Evolutionary conservation across 2,329 filamentous ascomycete genomes (phyloP).

Genomic region (Pseudogymnoascus sp.): DNA sequence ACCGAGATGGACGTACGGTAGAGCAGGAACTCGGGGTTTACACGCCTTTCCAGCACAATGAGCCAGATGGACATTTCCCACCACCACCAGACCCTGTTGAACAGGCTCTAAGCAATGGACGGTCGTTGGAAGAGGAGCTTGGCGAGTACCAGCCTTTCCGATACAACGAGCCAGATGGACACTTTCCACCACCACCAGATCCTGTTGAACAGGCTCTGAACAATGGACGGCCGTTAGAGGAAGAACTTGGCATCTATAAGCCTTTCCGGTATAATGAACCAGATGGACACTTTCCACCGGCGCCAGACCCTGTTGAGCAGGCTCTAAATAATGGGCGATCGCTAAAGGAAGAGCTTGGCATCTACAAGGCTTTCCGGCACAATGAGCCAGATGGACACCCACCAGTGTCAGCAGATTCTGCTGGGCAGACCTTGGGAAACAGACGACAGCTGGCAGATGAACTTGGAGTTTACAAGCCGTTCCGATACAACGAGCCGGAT

Average conservation of each 20-base stretch:
- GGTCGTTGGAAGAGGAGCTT: constrained; percentile 3
- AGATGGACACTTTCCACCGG: constrained; percentile 32
- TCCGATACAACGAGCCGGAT: constrained; percentile 35
- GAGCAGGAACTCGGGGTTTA: constrained; percentile 28
- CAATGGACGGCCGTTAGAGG: constrained; percentile 1
- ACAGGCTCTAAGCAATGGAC: constrained; percentile 30
- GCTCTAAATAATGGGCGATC: constrained; percentile 26
- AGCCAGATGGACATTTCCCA: constrained; percentile 35
- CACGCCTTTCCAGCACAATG: constrained; percentile 31
- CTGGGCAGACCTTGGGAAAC: constrained; percentile 32
- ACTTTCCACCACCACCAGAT: constrained; percentile 17
- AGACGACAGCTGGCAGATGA: constrained; percentile 1
- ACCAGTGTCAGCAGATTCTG: constrained; percentile 23
- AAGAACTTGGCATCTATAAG: constrained; percentile 12
- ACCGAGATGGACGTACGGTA: not conserved
- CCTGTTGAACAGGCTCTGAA: constrained; percentile 34
- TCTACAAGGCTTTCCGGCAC: constrained; percentile 34
- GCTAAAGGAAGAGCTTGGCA: constrained; percentile 17
- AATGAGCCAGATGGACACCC: constrained; percentile 37
- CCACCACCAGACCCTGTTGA: constrained; percentile 28
- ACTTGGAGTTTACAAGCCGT: constrained; percentile 33
- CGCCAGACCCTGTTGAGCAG: constrained; percentile 31
- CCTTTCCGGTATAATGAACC: constrained; percentile 25
- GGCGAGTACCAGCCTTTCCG: constrained; percentile 11
- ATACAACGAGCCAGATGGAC: constrained; percentile 34